Evolutionary conservation across 73 alveolate species (phyloP), one percentile per base, ranked within the genome.

Genomic region (Paramecium caudatum): DNA sequence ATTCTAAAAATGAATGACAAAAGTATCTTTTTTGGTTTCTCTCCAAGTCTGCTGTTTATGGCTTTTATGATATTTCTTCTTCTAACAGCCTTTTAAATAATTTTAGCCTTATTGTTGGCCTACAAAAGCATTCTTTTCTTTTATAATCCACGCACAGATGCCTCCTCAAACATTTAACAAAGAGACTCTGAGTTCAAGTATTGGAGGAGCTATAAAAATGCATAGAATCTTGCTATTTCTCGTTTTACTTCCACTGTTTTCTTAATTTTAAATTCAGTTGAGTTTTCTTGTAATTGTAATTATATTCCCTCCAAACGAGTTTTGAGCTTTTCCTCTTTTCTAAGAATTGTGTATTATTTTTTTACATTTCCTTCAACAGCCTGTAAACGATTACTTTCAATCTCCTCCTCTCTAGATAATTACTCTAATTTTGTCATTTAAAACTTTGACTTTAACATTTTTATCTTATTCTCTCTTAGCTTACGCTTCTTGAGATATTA

Each of bases 51-150:
- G 17, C 37, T 37, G n/a, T 68, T 68, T 25, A 68, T 68, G 34
- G 19, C 34, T 37, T 68, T 68, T 4, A 30, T 68, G 16, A 68
- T 15, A 34, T 68, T 68, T 33, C 84, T 68, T n/a, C 33, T 68
- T 68, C 84, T 68, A 4, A 68, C 50, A 32, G 61, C 33, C 10
- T 68, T 68, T 68, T 68, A 30, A 68, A 68, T 68, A 8, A 68
- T 68, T 21, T 37, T 68, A 3, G 84, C 84, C 13, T 68, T 55
- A 21, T 55, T 55, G n/a, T 55, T 55, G 12, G 80, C 80, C n/a
- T 55, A 55, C 1, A 55, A 55, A 13, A 55, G 2, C 30, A 55
- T 10, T 55, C 30, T 55, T 25, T 55, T 55, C 30, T 55, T 55
- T 21, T 16, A 2, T 23, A 55, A 55, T 23, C 80, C 80, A 27